These are phyloP conservation scores for Veloboletus limbatus DNA, from an alignment of 1,284 basidiomycete genomes.

Conservation along the genomic window DNA sequence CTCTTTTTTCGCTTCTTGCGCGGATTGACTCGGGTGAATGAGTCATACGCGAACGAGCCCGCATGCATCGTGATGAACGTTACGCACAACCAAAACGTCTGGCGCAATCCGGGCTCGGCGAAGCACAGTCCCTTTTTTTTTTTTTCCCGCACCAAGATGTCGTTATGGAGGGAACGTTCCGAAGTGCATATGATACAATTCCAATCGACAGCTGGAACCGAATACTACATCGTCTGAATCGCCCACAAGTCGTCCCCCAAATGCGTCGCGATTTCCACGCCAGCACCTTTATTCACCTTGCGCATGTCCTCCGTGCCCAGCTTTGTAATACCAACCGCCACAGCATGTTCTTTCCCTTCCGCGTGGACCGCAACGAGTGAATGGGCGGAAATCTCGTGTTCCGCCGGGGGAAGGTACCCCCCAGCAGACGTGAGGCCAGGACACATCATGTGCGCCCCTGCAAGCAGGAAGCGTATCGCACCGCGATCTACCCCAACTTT, in stretches of 20 bases:
- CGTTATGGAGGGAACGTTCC: too few species aligned
- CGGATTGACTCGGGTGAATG: conserved; percentile 40
- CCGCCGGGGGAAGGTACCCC: conserved; percentile 80
- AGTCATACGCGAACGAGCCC: conserved; percentile 35
- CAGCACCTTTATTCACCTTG: conserved; percentile 86
- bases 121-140: too few species aligned
- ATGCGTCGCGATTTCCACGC: conserved; percentile 84
- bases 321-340: conserved; percentile 85
- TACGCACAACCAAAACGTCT: background rate
- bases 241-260: conserved; percentile 92
- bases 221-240: conserved; percentile 57
- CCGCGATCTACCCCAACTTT: conserved; percentile 92
- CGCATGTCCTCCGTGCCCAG: conserved; percentile 88
- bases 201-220: too few species aligned
- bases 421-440: conserved; percentile 94
- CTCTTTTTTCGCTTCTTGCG: conserved; percentile 37
- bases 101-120: too few species aligned
- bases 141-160: too few species aligned
- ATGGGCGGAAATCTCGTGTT: conserved; percentile 64
- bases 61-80: conserved; percentile 22
- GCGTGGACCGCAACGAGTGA: conserved; percentile 85
- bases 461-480: conserved; percentile 95
- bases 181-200: too few species aligned
- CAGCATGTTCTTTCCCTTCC: conserved; percentile 94
- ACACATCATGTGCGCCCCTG: conserved; percentile 95